Percentiles rank a stretch among this genome's conserved stretches.
Conservation (phyloP, 495 filamentous ascomycete genomes). For the Aspergillus sparsus region DNA sequence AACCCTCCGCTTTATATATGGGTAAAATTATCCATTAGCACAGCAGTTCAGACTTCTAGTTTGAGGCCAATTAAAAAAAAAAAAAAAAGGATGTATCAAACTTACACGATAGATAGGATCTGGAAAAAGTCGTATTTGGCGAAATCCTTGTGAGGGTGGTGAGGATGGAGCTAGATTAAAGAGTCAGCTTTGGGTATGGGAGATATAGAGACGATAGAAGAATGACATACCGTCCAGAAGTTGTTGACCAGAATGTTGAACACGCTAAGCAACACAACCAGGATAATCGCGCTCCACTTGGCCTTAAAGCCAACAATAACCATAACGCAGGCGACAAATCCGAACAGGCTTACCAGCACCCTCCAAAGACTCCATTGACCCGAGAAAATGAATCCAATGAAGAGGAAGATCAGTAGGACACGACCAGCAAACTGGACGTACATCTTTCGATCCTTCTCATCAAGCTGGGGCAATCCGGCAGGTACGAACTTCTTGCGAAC, state of each 20-base stretch:
- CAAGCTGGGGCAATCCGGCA: conserved; percentile 86
- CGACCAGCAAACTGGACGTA: conserved; percentile 98
- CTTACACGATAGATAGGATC: conserved; percentile 95
- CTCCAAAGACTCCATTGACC: conserved; percentile 89
- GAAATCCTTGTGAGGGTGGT: conserved; percentile 99
- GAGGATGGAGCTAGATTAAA: conserved; percentile 78
- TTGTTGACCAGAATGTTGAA: conserved; percentile 99
- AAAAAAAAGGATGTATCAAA: conserved; percentile 15
- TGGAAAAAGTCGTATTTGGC: conserved; percentile 99
- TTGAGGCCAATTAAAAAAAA: neutral
- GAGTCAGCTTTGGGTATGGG: conserved; percentile 23
- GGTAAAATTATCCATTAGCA: conserved; percentile 22
- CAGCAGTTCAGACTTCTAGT: too few species aligned
- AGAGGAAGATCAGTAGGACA: conserved; percentile 95
- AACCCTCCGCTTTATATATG: conserved; percentile 70
- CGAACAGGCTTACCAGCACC: conserved; percentile 76
- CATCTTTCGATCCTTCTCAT: conserved; percentile 99
- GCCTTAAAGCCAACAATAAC: conserved; percentile 99
- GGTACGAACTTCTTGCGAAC: conserved; percentile 96
- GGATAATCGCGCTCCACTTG: conserved; percentile 92
- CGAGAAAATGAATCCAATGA: conserved; percentile 93
- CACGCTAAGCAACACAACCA: conserved; percentile 91
- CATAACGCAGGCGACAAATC: conserved; percentile 93
- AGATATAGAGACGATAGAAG: neutral
- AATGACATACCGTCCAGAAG: conserved; percentile 92